phyloP scores from a whole-genome alignment of 2,329 filamentous ascomycete species.

The Malbranchea zuffiana region DNA sequence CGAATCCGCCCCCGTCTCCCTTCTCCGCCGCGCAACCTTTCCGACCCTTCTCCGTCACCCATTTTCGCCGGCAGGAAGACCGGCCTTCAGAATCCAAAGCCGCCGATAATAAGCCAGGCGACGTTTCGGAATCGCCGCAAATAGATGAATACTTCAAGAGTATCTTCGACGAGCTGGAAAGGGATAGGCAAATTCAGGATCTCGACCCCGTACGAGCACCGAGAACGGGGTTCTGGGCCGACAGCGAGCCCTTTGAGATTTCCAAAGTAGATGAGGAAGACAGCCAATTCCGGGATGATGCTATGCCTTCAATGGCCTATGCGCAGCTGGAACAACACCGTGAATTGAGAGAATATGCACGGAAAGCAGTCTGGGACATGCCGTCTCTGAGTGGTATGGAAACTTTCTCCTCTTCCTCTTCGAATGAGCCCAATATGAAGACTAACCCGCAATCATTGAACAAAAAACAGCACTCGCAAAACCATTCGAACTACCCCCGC shows the following conservation, averaged over 20 bases:
- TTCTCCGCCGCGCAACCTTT: conserved; percentile 3
- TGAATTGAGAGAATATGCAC: conserved; percentile 77
- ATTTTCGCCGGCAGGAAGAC: not conserved
- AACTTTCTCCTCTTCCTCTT: not conserved
- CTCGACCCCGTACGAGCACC: conserved; percentile 20
- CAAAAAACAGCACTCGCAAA: conserved; percentile 64
- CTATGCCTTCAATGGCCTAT: conserved; percentile 74
- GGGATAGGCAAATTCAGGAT: conserved; percentile 21
- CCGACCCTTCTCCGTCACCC: conserved; percentile 8
- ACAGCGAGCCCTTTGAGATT: conserved; percentile 37
- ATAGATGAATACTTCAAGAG: conserved; percentile 6
- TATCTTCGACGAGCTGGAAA: conserved; percentile 24
- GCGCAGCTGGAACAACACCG: conserved; percentile 78
- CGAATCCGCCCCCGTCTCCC: conserved; percentile 7
- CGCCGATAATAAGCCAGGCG: not conserved
- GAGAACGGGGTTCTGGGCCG: conserved; percentile 34
- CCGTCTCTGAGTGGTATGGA: conserved; percentile 72
- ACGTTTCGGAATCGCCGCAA: no score
- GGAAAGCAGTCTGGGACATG: conserved; percentile 91
- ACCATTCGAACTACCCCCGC: conserved; percentile 61
- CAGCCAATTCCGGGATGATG: conserved; percentile 47
- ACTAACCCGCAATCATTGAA: not conserved
- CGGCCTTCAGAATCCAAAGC: no score
- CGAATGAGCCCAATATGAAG: not conserved
- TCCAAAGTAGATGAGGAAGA: conserved; percentile 42